Conservation (phyloP, 1,284 basidiomycete species). For the Ustilago vetiveriae region DNA sequence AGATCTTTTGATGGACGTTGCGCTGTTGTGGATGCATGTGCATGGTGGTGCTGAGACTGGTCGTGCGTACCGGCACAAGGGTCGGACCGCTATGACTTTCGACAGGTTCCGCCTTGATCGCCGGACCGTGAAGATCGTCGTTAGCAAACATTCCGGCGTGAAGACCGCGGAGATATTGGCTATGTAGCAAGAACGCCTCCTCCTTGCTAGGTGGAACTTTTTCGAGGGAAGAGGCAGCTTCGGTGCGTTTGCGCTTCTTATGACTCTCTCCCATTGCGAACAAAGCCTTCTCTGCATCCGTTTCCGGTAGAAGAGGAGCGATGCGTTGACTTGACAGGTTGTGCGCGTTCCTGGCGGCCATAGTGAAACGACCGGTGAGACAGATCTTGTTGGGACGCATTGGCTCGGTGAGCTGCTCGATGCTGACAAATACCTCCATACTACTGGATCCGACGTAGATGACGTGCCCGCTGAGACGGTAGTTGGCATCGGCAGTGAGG, state of each 20-base stretch:
- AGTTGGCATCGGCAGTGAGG: conserved; percentile 48
- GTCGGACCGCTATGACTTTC: conserved; percentile 19
- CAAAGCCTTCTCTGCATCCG: conserved; percentile 59
- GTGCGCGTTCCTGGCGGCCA: conserved; percentile 63
- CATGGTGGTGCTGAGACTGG: conserved; percentile 52
- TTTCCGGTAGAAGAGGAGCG: conserved; percentile 55
- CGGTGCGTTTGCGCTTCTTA: conserved; percentile 61
- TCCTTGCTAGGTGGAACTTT: conserved; percentile 65
- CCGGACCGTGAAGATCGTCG: conserved; percentile 29
- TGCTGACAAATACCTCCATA: conserved; percentile 67
- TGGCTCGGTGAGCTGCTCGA: conserved; percentile 61
- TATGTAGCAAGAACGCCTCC: conserved; percentile 65
- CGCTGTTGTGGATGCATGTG: conserved; percentile 65
- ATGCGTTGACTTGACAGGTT: conserved; percentile 58
- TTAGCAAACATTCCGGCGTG: conserved; percentile 42
- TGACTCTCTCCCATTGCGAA: conserved; percentile 65
- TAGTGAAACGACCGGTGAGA: conserved; percentile 67
- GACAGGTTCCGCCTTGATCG: conserved; percentile 9
- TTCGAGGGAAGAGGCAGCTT: conserved; percentile 54
- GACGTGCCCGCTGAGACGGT: conserved; percentile 53
- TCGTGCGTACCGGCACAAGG: conserved; percentile 56
- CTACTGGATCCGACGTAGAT: conserved; percentile 62
- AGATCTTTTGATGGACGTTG: conserved; percentile 58
- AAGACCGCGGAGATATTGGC: conserved; percentile 55
- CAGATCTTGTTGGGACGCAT: conserved; percentile 52